These are phyloP conservation scores for Gamarada debralockiae DNA, from an alignment of 495 filamentous ascomycete genomes.

Conservation along the genomic window DNA sequence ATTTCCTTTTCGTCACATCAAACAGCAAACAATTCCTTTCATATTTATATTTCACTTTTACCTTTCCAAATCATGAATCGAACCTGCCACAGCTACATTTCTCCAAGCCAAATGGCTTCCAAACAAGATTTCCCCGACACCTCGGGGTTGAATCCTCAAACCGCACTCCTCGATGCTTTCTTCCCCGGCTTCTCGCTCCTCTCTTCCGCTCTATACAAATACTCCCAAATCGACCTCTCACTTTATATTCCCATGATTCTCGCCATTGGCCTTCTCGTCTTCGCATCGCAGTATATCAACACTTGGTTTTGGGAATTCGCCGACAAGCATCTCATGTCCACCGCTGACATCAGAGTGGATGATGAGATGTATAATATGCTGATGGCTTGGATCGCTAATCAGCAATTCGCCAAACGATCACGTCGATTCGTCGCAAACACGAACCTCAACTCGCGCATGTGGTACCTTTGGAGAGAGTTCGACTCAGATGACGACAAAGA, in stretches of 20 bases:
- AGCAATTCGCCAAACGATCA: constrained; percentile 51
- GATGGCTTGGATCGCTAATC: constrained; percentile 65
- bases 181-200: constrained; percentile 25
- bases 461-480: constrained; percentile 41
- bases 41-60: background rate
- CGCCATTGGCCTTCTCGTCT: constrained; percentile 42
- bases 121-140: background rate
- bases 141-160: constrained; percentile 12
- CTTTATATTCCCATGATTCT: constrained; percentile 63
- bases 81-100: background rate
- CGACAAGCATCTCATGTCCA: constrained; percentile 45
- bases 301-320: constrained; percentile 39
- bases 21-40: background rate
- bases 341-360: constrained; percentile 60
- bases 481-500: constrained; percentile 48
- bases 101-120: background rate
- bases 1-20: no score
- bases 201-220: constrained; percentile 50
- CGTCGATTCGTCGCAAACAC: constrained; percentile 61
- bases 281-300: constrained; percentile 47
- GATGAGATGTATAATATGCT: constrained; percentile 68
- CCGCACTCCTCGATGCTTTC: constrained; percentile 21
- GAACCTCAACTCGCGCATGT: constrained; percentile 45
- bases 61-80: constrained; percentile 10
- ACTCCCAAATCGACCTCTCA: constrained; percentile 66